Base-by-base conservation (phyloP, 306 rosid species). In the Gynostemma pentaphyllum region DNA sequence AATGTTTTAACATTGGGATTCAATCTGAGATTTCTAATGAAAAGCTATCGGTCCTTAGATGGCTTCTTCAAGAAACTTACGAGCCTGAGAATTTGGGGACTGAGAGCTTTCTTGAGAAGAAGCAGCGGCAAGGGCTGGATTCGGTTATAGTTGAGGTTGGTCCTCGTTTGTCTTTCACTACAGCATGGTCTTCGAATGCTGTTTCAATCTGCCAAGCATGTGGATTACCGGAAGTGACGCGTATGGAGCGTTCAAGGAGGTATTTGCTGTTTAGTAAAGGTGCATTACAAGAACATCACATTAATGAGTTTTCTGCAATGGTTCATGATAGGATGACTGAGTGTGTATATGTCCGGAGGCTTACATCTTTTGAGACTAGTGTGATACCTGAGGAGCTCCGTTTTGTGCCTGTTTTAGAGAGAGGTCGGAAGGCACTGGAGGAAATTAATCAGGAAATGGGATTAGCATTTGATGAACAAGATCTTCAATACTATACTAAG, bases 131-230 rank as follows among this genome's bases (percentile, higher is more conserved):
- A 69, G 95, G 90, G 21, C 75, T 85, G 73, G 72, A 22, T 40
- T 51, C 78, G 21, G 80, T 81, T 64, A 76, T 87, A 62, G 40
- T 87, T 52, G 97, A 87, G 82, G 96, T 87, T 72, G 96, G 97
- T 13, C 97, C 97, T 34, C 79, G 94, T 73, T 60, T 90, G 72
- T 90, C 97, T 1, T 90, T 90, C 71, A 87, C 90, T 32, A 90
- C 97, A 19, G 89, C 97, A 0, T 90, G 97, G 97, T 90, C 97
- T 55, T 53, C 97, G 9, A 90, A 90, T 80, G 97, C 96, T 8
- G 85, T 90, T 8, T 85, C 97, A 12, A 83, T 90, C 67, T 90
- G 94, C 72, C 83, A 45, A 62, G 95, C 95, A 1, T 87, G 97
- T 75, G 97, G 90, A 59, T 76, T 90, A 83, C 74, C 84, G 2